Base-by-base conservation (phyloP, 805 yeast species). In the Schwanniomyces pseudopolymorphus region DNA sequence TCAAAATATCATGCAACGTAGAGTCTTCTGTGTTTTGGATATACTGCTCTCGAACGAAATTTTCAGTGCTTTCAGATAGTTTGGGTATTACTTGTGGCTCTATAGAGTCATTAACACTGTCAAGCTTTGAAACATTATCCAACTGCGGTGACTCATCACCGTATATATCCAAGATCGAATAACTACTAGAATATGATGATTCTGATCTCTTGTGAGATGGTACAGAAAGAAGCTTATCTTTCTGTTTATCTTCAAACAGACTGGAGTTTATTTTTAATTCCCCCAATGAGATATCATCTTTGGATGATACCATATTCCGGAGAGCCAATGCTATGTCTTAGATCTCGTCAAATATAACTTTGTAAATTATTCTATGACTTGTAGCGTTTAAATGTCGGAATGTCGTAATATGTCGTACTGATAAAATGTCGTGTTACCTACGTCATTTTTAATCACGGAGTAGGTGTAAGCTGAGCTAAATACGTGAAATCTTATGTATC, bases 161-260 rank as follows among this genome's bases (percentile, higher is more conserved):
- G 46, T 72, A 72, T 47, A 60, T 65, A 45, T 71, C 72, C 20
- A 72, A 56, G 14, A 72, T 47, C 13, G 75, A 70, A 50, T 66
- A 70, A 54, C 61, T 69, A 37, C 61, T 55, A 6, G 75, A 69
- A 47, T 60, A 58, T 6, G 57, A 56, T 9, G 74, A 67, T 1
- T 61, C 68, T 24, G 46, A 36, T 16, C 51, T 36, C 27, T 40
- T 25, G 20, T 43, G 46, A 10, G 37, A 13, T 24, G 14, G 40
- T 1, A 43, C 26, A 14, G 35, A 7, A 16, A 31, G 35, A 14
- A 14, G 45, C 11, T 25, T 25, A 21, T 22, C 16, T 11, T 36
- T 16, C 36, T 25, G 20, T 26, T 38, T 31, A 14, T 31, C 20
- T 17, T 14, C 35, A 16, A 20, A 7, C 5, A 4, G n/a, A n/a